A percentile compares a stretch with the other conserved stretches of the same genome.
phyloP scores from a whole-genome alignment of 1,139 yeast species.

The Zygosaccharomyces sapae region DNA sequence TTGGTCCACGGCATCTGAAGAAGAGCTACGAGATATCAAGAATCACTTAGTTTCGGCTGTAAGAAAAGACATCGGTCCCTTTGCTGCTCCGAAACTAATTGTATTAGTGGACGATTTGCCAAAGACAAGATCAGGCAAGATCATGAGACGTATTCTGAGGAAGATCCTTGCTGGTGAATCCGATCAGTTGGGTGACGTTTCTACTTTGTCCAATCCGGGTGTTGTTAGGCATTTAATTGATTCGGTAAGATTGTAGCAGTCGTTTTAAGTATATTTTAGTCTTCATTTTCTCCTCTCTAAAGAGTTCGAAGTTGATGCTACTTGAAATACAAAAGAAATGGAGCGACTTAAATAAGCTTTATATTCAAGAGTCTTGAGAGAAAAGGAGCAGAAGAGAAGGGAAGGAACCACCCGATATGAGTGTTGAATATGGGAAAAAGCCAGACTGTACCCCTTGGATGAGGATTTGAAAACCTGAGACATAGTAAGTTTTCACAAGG shows the following conservation, averaged over 20 bases:
- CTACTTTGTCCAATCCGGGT: slow-evolving; percentile 71
- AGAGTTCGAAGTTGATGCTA: not conserved
- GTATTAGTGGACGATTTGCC: slow-evolving; percentile 73
- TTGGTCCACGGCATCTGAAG: slow-evolving; percentile 39
- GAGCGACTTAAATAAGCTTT: too few species aligned
- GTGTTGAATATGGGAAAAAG: slow-evolving; percentile 23
- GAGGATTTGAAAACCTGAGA: slow-evolving; percentile 51
- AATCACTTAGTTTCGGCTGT: slow-evolving; percentile 69
- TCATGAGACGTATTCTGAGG: slow-evolving; percentile 78
- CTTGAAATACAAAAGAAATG: too few species aligned
- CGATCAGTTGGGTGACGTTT: slow-evolving; percentile 71
- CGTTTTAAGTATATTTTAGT: too few species aligned
- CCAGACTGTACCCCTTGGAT: slow-evolving; percentile 50
- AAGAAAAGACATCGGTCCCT: slow-evolving; percentile 77
- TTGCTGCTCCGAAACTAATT: slow-evolving; percentile 75
- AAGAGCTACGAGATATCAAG: slow-evolving; percentile 52
- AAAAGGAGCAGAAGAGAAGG: too few species aligned
- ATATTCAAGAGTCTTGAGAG: too few species aligned
- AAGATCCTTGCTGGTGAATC: slow-evolving; percentile 76
- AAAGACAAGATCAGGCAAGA: slow-evolving; percentile 79
- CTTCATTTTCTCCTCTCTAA: not conserved
- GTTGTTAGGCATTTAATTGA: slow-evolving; percentile 62
- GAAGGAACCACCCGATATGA: slow-evolving; percentile 12
- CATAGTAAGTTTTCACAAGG: slow-evolving; percentile 45
- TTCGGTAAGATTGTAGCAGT: slow-evolving; percentile 44